phyloP scores from a whole-genome alignment of 2,329 filamentous ascomycete species.

The Colletotrichum sp. region DNA sequence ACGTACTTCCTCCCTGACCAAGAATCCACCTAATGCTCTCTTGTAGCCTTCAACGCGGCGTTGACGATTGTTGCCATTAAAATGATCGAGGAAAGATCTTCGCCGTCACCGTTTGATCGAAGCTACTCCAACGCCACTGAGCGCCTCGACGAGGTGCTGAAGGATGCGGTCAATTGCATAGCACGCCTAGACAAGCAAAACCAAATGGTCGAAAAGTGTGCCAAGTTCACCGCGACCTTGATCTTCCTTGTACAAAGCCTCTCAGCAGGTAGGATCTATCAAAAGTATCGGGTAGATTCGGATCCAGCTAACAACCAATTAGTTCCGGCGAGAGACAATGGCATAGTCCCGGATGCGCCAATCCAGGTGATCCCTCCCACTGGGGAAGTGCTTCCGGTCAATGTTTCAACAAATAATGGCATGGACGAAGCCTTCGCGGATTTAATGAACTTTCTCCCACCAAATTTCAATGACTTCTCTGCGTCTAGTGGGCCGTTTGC shows the following conservation, averaged over 20 bases:
- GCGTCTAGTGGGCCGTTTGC: not conserved
- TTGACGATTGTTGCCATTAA: slow-evolving; percentile 7
- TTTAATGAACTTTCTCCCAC: not conserved
- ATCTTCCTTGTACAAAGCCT: not conserved
- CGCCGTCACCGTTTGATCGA: not conserved
- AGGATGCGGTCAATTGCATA: not conserved
- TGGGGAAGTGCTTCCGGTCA: not conserved
- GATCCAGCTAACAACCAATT: not conserved
- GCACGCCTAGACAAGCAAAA: slow-evolving; percentile 6
- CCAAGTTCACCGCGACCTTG: slow-evolving; percentile 12
- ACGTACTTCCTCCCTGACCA: not conserved
- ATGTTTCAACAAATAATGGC: not conserved
- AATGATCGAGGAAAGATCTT: not conserved
- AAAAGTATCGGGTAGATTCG: not conserved
- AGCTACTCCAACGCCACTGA: not conserved
- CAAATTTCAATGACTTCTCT: slow-evolving; percentile 5
- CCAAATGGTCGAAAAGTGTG: slow-evolving; percentile 12
- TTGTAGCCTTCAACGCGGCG: slow-evolving; percentile 12
- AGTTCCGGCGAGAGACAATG: not conserved
- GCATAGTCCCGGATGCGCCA: not conserved
- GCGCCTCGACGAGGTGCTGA: not conserved
- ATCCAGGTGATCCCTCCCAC: not conserved
- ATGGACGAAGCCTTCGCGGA: not conserved
- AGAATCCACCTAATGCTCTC: not conserved
- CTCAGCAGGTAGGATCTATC: not conserved